phyloP scores from a whole-genome alignment of 2,329 filamentous ascomycete genomes.

The Phialophora chinensis region DNA sequence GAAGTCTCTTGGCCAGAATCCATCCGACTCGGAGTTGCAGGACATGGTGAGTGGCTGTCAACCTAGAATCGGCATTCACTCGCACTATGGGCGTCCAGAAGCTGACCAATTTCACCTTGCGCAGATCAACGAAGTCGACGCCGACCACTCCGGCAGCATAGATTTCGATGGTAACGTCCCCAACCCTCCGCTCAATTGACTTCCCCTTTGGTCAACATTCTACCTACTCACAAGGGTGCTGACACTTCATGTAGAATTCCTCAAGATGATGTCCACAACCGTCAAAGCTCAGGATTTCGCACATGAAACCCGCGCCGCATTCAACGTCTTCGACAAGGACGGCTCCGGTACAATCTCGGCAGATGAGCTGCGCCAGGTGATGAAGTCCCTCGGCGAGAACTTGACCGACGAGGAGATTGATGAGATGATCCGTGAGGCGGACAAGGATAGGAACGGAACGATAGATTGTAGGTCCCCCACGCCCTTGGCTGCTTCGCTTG shows the following conservation, averaged over 20 bases:
- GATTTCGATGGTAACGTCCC: conserved; percentile 62
- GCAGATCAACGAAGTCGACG: conserved; percentile 67
- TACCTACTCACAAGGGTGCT: not conserved
- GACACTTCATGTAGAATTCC: conserved; percentile 58
- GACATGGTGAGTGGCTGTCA: conserved; percentile 55
- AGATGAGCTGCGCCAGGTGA: conserved; percentile 66
- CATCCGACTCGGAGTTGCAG: conserved; percentile 66
- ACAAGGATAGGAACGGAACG: conserved; percentile 67
- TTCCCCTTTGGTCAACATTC: not conserved
- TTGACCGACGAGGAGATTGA: conserved; percentile 69
- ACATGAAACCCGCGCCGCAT: conserved; percentile 68
- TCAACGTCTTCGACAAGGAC: conserved; percentile 69
- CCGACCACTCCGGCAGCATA: conserved; percentile 69
- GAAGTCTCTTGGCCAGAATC: conserved; percentile 67
- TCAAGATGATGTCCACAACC: conserved; percentile 69
- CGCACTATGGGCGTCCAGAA: not conserved
- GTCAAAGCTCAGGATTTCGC: conserved; percentile 68
- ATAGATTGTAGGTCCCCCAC: conserved; percentile 61
- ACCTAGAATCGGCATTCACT: not conserved
- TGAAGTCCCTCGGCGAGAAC: conserved; percentile 69
- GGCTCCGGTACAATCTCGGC: conserved; percentile 69
- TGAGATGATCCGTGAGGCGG: conserved; percentile 69
- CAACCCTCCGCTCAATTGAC: not conserved
- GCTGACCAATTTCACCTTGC: not conserved
- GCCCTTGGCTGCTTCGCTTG: not conserved